Conservation (phyloP, 495 filamentous ascomycete genomes). For the Penicillium macrosclerotiorum region DNA sequence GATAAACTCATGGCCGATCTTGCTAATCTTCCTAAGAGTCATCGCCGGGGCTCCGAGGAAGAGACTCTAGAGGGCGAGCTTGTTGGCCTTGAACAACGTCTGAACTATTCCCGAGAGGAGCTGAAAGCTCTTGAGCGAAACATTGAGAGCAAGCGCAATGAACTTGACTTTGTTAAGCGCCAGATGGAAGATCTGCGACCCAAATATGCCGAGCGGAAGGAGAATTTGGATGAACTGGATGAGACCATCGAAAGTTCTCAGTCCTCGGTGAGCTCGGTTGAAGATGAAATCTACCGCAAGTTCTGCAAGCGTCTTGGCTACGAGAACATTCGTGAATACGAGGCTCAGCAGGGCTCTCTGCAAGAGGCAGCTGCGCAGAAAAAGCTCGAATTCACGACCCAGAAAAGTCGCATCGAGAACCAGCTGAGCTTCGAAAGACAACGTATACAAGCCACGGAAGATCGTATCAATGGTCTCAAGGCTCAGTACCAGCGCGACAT, state of each 20-base stretch:
- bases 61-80: conserved; percentile 80
- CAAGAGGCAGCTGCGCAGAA: conserved; percentile 87
- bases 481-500: conserved; percentile 63
- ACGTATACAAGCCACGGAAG: conserved; percentile 63
- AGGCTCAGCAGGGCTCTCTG: conserved; percentile 84
- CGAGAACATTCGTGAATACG: conserved; percentile 85
- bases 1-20: conserved; percentile 75
- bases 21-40: conserved; percentile 68
- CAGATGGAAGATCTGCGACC: conserved; percentile 73
- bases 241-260: conserved; percentile 64
- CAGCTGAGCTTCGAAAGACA: conserved; percentile 75
- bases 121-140: conserved; percentile 81
- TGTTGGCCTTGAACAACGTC: conserved; percentile 74
- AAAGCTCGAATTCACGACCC: conserved; percentile 78
- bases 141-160: conserved; percentile 78
- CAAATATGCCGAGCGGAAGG: conserved; percentile 70
- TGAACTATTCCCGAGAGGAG: conserved; percentile 71
- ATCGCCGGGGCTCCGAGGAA: conserved; percentile 70
- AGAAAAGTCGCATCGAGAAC: conserved; percentile 77
- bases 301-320: conserved; percentile 91
- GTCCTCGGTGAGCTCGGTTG: conserved; percentile 75
- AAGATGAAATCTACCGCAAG: conserved; percentile 81
- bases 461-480: conserved; percentile 67
- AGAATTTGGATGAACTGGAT: conserved; percentile 63
- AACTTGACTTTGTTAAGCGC: conserved; percentile 67